phyloP scores from a whole-genome alignment of 257 asterid species.

The Jacaranda copaia region DNA sequence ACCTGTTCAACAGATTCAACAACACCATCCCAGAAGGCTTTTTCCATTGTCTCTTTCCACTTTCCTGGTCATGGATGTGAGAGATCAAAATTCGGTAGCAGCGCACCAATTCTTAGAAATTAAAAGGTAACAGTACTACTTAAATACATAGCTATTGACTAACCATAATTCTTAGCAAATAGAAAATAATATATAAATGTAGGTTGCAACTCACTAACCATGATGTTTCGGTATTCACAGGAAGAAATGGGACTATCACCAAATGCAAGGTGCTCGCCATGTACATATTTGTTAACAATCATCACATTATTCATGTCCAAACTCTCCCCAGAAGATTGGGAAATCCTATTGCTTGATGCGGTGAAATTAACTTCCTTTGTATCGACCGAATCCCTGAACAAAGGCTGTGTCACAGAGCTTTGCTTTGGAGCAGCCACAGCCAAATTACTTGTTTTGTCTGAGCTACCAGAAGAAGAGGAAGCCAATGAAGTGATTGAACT shows the following conservation, averaged over 20 bases:
- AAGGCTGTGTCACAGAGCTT: constrained; percentile 52
- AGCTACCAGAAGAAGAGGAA: constrained; percentile 38
- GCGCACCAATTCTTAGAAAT: background rate
- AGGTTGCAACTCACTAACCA: constrained; percentile 45
- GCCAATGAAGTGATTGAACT: constrained; percentile 47
- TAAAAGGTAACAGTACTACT: background rate
- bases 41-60: constrained; percentile 64
- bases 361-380: constrained; percentile 30
- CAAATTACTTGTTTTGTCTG: constrained; percentile 33
- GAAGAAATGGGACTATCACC: constrained; percentile 34
- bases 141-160: background rate
- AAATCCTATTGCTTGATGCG: constrained; percentile 25
- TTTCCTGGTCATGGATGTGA: constrained; percentile 45
- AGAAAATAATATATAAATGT: background rate
- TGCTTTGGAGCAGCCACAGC: constrained; percentile 33
- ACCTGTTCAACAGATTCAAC: constrained; percentile 55
- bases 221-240: constrained; percentile 34
- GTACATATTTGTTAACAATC: constrained; percentile 70
- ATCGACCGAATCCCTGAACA: constrained; percentile 46
- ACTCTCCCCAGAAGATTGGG: constrained; percentile 40
- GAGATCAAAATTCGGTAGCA: background rate
- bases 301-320: constrained; percentile 59
- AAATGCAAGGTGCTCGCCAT: constrained; percentile 56
- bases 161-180: background rate
- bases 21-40: constrained; percentile 75